A percentile compares a stretch with the other conserved stretches of the same genome.
Conservation (phyloP, 2,329 filamentous ascomycete species). For the Chrysoporthe austroafricana region DNA sequence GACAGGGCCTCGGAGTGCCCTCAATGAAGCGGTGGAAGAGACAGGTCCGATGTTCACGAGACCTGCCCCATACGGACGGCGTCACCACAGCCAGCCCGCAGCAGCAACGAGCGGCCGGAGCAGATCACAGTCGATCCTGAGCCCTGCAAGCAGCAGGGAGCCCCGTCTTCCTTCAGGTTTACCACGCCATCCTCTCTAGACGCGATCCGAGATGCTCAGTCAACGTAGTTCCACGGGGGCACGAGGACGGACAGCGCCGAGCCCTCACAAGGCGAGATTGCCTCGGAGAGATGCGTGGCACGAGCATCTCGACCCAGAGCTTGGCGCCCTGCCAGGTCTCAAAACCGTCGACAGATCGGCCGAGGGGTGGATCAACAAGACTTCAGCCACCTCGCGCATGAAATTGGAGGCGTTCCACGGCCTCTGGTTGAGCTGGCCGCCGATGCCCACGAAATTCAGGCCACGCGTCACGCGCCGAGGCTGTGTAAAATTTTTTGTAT, state of each 20-base stretch:
- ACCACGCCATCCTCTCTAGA: neutral
- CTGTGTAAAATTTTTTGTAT: constrained; percentile 11
- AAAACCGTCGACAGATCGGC: neutral
- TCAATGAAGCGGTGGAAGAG: too few species aligned
- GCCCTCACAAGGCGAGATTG: too few species aligned
- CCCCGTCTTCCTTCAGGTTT: too few species aligned
- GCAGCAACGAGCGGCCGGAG: neutral
- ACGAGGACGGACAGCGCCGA: neutral
- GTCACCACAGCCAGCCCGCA: neutral
- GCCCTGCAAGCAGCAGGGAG: neutral
- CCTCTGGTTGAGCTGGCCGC: neutral
- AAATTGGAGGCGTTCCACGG: neutral
- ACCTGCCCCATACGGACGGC: neutral
- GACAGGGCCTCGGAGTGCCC: too few species aligned
- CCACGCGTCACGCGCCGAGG: constrained; percentile 22
- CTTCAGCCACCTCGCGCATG: neutral
- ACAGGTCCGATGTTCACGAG: too few species aligned
- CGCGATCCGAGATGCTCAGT: constrained; percentile 8
- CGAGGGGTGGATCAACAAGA: neutral
- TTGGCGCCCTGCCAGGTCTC: too few species aligned
- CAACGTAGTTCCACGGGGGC: neutral
- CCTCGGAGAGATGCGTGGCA: too few species aligned
- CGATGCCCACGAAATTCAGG: neutral
- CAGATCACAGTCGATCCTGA: neutral
- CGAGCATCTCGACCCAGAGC: too few species aligned